phyloP scores from a whole-genome alignment of 345 rosid genomes.

The Carallia pectinifolia region DNA sequence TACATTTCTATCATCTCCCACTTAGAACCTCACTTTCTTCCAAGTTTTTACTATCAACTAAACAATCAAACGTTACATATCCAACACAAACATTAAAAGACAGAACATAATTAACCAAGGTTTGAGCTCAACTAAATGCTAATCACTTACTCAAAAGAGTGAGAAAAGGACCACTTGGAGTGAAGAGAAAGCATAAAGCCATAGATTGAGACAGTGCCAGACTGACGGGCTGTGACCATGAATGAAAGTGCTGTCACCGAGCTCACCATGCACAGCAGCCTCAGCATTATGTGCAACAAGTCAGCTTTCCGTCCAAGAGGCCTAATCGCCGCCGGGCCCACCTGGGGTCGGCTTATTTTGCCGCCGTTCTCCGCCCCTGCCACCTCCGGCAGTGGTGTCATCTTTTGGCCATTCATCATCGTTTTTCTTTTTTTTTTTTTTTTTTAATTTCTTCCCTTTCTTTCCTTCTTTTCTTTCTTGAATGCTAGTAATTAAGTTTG shows the following conservation, averaged over 20 bases:
- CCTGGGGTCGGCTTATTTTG: conserved; percentile 14
- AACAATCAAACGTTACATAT: not conserved
- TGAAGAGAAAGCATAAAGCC: conserved; percentile 60
- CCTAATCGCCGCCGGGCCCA: not conserved
- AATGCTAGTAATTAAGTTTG: not conserved
- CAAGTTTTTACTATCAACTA: conserved; percentile 21
- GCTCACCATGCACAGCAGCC: conserved; percentile 52
- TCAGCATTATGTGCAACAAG: conserved; percentile 35
- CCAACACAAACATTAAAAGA: too few species aligned
- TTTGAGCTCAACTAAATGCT: not conserved
- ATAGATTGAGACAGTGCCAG: conserved; percentile 51
- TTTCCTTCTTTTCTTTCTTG: not conserved
- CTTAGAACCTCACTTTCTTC: conserved; percentile 1
- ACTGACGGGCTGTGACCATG: conserved; percentile 72
- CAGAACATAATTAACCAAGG: too few species aligned
- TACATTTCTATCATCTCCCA: too few species aligned
- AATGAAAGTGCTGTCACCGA: conserved; percentile 49
- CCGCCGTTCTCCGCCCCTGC: conserved; percentile 18
- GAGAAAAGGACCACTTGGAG: conserved; percentile 79
- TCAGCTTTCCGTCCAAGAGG: conserved; percentile 39
- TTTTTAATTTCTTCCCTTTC: not conserved
- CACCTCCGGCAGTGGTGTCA: conserved; percentile 22
- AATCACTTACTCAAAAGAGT: conserved; percentile 62
- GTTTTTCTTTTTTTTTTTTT: not conserved
- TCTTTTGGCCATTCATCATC: conserved; percentile 33